Evolutionary conservation across 371 early-diverging fungal genomes (phyloP).

Genomic region (Apophysomyces ossiformis): DNA sequence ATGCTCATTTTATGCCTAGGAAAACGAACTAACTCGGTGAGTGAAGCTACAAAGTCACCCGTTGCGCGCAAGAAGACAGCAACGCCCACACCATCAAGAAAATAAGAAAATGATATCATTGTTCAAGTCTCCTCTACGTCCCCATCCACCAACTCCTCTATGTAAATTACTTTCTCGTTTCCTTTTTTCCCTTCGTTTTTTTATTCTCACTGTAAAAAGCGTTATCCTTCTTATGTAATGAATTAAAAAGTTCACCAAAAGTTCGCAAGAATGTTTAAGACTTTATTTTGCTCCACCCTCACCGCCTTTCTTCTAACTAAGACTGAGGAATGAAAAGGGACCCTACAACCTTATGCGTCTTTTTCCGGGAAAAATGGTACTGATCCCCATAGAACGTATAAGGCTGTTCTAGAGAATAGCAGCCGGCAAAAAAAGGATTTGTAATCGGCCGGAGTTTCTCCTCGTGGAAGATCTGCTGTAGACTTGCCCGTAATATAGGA

Average conservation of each 20-base stretch:
- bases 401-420: no score
- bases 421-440: no score
- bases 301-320: no score
- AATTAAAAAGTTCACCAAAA: not conserved
- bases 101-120: conserved; percentile 7
- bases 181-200: conserved; percentile 5
- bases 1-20: not conserved
- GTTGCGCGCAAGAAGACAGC: conserved; percentile 7
- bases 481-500: no score
- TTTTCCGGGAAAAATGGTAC: no score
- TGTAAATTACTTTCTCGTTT: conserved; percentile 11
- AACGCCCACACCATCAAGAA: conserved; percentile 11
- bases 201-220: conserved; percentile 8
- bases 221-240: conserved; percentile 2
- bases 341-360: no score
- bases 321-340: no score
- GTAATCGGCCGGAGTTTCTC: no score
- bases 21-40: conserved; percentile 7
- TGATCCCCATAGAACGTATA: no score
- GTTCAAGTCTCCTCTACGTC: conserved; percentile 1
- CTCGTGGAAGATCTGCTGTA: no score
- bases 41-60: conserved; percentile 7
- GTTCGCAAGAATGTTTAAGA: no score
- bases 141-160: not conserved
- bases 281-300: no score